These are phyloP conservation scores for Allomyces macrogynus DNA, from an alignment of 192 early-diverging fungal species.

Conservation along the genomic window DNA sequence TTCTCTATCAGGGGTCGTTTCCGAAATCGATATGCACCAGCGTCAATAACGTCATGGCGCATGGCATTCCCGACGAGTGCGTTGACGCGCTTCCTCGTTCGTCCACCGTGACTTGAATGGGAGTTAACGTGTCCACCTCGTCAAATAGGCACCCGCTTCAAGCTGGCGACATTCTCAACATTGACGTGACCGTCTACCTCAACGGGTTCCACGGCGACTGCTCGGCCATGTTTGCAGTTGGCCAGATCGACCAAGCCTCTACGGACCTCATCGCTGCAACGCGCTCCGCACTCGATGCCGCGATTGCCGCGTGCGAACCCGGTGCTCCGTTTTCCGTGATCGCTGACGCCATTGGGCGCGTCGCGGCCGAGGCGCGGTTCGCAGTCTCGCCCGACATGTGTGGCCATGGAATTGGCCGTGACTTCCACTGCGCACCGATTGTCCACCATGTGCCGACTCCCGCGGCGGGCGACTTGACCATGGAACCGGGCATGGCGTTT, in stretches of 20 bases:
- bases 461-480: slow-evolving; percentile 5
- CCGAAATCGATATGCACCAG: slow-evolving; percentile 59
- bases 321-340: slow-evolving; percentile 46
- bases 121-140: background rate
- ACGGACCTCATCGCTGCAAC: slow-evolving; percentile 29
- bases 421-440: slow-evolving; percentile 70
- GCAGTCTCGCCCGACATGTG: slow-evolving; percentile 49
- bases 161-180: slow-evolving; percentile 53
- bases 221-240: slow-evolving; percentile 41
- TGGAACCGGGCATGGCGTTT: slow-evolving; percentile 64
- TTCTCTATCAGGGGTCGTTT: slow-evolving; percentile 48
- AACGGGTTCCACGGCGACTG: slow-evolving; percentile 57
- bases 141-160: slow-evolving; percentile 23
- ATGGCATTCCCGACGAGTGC: slow-evolving; percentile 42
- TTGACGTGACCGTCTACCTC: slow-evolving; percentile 49
- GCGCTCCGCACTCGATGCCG: slow-evolving; percentile 28
- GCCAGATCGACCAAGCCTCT: slow-evolving; percentile 35
- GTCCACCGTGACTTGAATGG: too few species aligned
- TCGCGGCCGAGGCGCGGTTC: slow-evolving; percentile 23
- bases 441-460: slow-evolving; percentile 31
- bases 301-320: slow-evolving; percentile 49
- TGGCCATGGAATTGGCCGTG: slow-evolving; percentile 68
- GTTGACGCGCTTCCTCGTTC: too few species aligned
- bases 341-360: slow-evolving; percentile 36
- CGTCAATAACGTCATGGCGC: slow-evolving; percentile 65